Conservation (phyloP, 345 rosid genomes). For the Sisymbrium irio region DNA sequence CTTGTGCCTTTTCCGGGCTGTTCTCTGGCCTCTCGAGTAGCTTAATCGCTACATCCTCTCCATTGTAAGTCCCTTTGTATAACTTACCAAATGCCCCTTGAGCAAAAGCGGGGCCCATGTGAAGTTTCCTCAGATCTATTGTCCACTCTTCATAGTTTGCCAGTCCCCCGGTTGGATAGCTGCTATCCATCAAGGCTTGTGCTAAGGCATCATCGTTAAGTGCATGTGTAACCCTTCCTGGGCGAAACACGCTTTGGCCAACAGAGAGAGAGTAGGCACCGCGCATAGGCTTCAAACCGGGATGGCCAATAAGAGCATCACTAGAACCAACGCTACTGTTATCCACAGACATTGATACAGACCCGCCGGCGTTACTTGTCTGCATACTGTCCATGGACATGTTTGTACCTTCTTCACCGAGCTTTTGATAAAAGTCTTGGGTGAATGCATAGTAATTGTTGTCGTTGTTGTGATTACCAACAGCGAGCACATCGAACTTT, state of each 20-base stretch:
- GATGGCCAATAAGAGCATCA: constrained; percentile 56
- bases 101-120: constrained; percentile 56
- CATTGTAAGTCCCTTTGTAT: constrained; percentile 45
- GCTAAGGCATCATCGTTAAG: constrained; percentile 58
- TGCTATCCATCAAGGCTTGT: constrained; percentile 53
- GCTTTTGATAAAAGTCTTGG: constrained; percentile 57
- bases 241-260: constrained; percentile 53
- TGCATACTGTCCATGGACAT: constrained; percentile 59
- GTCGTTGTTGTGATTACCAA: constrained; percentile 40
- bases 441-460: constrained; percentile 51
- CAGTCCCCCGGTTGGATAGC: constrained; percentile 45
- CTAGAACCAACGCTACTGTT: constrained; percentile 65
- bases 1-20: constrained; percentile 37
- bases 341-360: constrained; percentile 64
- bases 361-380: constrained; percentile 58
- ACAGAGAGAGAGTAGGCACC: constrained; percentile 40
- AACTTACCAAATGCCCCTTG: constrained; percentile 68
- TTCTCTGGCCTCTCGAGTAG: constrained; percentile 38
- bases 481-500: constrained; percentile 40
- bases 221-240: constrained; percentile 47
- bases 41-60: constrained; percentile 51
- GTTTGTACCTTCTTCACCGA: constrained; percentile 53
- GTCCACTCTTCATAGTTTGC: constrained; percentile 61
- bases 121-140: constrained; percentile 53
- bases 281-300: constrained; percentile 49